Conservation (phyloP, 2,329 filamentous ascomycete species). For the Falciphora oryzae region DNA sequence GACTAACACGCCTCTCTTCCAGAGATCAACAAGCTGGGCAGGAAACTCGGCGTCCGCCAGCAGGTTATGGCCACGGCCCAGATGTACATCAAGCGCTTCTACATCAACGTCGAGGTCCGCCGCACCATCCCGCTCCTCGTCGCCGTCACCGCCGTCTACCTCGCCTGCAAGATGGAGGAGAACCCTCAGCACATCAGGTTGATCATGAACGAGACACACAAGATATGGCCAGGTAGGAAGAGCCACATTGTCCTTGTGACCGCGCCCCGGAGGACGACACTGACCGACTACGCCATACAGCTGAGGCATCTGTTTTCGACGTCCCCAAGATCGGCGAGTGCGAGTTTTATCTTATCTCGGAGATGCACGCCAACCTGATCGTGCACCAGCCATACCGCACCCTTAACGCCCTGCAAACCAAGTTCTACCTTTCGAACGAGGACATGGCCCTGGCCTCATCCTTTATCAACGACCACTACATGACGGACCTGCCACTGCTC, state of each 20-base stretch:
- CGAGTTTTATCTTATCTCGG: constrained; percentile 87
- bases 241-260: neutral
- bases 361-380: constrained; percentile 85
- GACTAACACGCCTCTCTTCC: constrained; percentile 3
- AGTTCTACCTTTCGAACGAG: constrained; percentile 68
- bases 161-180: constrained; percentile 98
- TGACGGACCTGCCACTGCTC: constrained; percentile 83
- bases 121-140: constrained; percentile 91
- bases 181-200: constrained; percentile 92
- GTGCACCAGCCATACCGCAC: constrained; percentile 87
- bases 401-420: constrained; percentile 62
- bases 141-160: constrained; percentile 86
- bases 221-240: constrained; percentile 66
- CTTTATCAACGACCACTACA: constrained; percentile 86
- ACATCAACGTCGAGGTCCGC: constrained; percentile 82
- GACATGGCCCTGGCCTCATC: constrained; percentile 73
- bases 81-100: constrained; percentile 91
- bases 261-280: neutral
- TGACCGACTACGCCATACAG: constrained; percentile 53
- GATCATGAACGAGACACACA: constrained; percentile 78
- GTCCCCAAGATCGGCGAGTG: constrained; percentile 84
- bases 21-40: constrained; percentile 79
- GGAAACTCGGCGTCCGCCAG: constrained; percentile 78
- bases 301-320: constrained; percentile 49
- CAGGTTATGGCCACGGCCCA: constrained; percentile 93